Conservation (phyloP, 345 rosid species). For the Passiflora organensis region DNA sequence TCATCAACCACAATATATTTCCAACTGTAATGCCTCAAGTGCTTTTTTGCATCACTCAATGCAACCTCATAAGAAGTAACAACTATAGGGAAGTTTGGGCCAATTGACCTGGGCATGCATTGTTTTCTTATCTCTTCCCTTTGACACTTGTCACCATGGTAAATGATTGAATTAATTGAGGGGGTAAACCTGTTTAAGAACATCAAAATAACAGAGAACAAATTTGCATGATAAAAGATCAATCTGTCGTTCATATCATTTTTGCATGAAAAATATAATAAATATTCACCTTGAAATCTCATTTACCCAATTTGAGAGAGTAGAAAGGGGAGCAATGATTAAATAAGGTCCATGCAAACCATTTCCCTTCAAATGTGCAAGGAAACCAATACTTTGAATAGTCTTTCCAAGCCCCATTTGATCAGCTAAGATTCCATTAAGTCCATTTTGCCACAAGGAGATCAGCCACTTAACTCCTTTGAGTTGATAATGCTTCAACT, state of each 20-base stretch:
- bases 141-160: constrained; percentile 67
- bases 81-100: constrained; percentile 77
- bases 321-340: constrained; percentile 94
- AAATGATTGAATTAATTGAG: constrained; percentile 60
- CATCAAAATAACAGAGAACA: neutral
- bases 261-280: constrained; percentile 3
- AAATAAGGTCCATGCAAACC: constrained; percentile 87
- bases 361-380: constrained; percentile 80
- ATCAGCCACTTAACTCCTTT: constrained; percentile 98
- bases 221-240: neutral
- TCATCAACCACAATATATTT: constrained; percentile 94
- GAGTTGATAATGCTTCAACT: constrained; percentile 78
- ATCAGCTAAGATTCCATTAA: constrained; percentile 96
- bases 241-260: neutral
- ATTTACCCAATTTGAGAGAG: constrained; percentile 89
- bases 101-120: constrained; percentile 62
- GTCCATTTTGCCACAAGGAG: constrained; percentile 92
- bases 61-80: constrained; percentile 94
- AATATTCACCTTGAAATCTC: constrained; percentile 64
- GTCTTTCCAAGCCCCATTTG: constrained; percentile 99
- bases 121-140: constrained; percentile 65
- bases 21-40: constrained; percentile 68
- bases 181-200: constrained; percentile 61
- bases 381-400: constrained; percentile 87
- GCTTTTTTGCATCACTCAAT: constrained; percentile 58